phyloP scores from a whole-genome alignment of 306 rosid species.

The Trichosanthes truncata region DNA sequence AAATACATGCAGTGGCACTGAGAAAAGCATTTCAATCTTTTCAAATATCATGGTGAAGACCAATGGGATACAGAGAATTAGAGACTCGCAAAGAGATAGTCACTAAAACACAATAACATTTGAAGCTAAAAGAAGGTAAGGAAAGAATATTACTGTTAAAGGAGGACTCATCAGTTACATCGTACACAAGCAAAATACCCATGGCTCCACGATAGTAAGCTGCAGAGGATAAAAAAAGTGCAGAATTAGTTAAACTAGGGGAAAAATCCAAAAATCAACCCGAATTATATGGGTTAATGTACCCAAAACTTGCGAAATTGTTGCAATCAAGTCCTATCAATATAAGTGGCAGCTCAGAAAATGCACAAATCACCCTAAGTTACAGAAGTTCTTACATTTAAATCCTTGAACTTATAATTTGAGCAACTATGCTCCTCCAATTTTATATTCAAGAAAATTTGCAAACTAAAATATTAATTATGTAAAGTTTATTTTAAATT shows the following conservation, averaged over 20 bases:
- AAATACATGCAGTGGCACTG: not conserved
- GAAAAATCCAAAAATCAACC: not conserved
- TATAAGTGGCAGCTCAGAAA: not conserved
- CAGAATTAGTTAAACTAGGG: not conserved
- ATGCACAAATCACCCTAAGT: not conserved
- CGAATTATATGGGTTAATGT: not conserved
- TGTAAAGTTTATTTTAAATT: not conserved
- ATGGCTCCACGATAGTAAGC: slow-evolving; percentile 98
- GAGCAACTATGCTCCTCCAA: not conserved
- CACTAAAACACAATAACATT: slow-evolving; percentile 6
- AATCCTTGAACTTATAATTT: not conserved
- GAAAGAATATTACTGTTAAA: slow-evolving; percentile 66
- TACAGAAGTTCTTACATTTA: not conserved
- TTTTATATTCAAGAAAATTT: not conserved
- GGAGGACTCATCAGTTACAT: slow-evolving; percentile 91
- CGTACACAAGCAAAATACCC: slow-evolving; percentile 98
- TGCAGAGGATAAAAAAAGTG: slow-evolving; percentile 24
- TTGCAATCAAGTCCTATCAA: not conserved
- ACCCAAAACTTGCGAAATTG: not conserved
- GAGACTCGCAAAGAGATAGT: not conserved
- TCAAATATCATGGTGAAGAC: not conserved
- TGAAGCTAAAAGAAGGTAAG: slow-evolving; percentile 4
- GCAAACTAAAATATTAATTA: not conserved
- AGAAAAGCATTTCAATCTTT: not conserved
- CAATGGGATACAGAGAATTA: not conserved